Percentiles rank a stretch among this genome's conserved stretches.
Conservation (phyloP, 2,329 filamentous ascomycete genomes). For the Fusarium musae region DNA sequence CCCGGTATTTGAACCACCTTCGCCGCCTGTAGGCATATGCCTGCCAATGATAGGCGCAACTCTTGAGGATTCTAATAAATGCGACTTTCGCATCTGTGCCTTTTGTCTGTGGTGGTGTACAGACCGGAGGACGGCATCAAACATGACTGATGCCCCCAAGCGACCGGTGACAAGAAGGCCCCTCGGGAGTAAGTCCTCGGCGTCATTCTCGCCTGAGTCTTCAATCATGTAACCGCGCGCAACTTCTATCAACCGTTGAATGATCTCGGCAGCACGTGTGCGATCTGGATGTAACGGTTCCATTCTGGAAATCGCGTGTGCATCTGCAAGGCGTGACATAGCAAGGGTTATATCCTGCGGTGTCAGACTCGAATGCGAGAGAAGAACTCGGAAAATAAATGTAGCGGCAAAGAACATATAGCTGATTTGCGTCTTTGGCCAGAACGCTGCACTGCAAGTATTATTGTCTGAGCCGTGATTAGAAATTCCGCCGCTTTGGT, state of each 20-base stretch:
- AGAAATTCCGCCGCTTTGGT: fast-evolving
- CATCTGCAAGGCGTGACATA: not conserved
- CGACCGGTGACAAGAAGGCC: not conserved
- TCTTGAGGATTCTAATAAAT: too few species aligned
- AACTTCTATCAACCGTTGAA: not conserved
- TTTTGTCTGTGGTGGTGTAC: not conserved
- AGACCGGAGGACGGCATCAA: not conserved
- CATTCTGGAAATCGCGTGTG: not conserved
- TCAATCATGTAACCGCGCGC: too few species aligned
- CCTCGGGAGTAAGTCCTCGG: not conserved
- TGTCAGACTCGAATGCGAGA: not conserved
- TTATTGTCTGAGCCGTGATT: too few species aligned
- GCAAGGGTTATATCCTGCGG: not conserved
- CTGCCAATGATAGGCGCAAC: too few species aligned
- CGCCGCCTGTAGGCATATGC: fast-evolving
- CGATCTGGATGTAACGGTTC: not conserved
- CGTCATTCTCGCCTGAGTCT: fast-evolving
- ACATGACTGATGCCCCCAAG: not conserved
- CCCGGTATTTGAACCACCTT: fast-evolving
- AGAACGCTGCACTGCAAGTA: not conserved
- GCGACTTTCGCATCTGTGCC: too few species aligned
- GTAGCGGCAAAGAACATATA: not conserved
- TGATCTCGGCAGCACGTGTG: not conserved
- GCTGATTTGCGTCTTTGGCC: not conserved
- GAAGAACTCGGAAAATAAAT: not conserved